Conservation (phyloP, 1,284 basidiomycete species). For the Schizophyllum amplum region DNA sequence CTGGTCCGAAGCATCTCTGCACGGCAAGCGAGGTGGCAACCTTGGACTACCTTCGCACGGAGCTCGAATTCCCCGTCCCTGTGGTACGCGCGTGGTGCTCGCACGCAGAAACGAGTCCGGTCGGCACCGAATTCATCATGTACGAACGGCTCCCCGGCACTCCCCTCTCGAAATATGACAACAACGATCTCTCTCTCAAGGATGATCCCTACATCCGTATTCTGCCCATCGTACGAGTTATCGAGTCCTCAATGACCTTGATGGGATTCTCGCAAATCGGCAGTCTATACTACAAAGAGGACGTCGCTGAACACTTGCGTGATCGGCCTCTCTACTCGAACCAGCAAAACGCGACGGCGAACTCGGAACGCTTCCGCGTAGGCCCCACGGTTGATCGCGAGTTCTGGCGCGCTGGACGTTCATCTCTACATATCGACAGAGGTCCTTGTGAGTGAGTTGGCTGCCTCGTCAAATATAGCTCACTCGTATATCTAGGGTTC, state of each 20-base stretch:
- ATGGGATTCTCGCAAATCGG: conserved; percentile 23
- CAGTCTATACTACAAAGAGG: no score
- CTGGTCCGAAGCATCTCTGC: no score
- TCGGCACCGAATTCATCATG: conserved; percentile 24
- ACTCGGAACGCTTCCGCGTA: conserved; percentile 19
- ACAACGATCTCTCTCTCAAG: neutral
- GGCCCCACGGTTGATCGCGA: conserved; percentile 19
- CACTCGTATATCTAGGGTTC: no score
- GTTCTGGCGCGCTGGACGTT: conserved; percentile 18
- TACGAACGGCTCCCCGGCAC: conserved; percentile 13
- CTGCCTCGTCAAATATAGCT: no score
- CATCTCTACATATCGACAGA: conserved; percentile 12
- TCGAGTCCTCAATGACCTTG: no score
- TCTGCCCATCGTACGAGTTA: no score
- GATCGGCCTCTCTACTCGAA: conserved; percentile 9
- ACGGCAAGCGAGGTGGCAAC: conserved; percentile 28
- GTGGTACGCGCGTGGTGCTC: conserved; percentile 22
- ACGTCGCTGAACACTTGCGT: conserved; percentile 18
- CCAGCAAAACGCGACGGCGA: no score
- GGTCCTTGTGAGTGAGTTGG: conserved; percentile 18
- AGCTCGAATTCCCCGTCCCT: conserved; percentile 21
- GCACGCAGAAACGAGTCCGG: conserved; percentile 11
- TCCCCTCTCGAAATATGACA: neutral
- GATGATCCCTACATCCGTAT: no score
- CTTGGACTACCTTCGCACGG: conserved; percentile 21